These are phyloP conservation scores for Pseudozyma hubeiensis DNA, from an alignment of 1,284 basidiomycete genomes.

Conservation along the genomic window DNA sequence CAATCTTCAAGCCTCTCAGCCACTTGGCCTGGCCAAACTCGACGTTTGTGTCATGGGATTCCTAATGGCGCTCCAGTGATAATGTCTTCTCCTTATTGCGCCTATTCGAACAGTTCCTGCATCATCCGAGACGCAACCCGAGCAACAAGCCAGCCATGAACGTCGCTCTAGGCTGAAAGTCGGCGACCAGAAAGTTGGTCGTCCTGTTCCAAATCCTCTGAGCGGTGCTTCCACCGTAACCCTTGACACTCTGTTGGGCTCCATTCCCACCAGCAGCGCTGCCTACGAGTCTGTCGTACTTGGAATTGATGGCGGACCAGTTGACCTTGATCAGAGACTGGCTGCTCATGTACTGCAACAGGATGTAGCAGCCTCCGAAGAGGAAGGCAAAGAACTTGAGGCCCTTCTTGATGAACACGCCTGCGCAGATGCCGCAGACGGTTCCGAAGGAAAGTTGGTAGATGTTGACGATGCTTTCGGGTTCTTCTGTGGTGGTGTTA, in stretches of 20 bases:
- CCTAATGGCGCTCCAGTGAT: too few relatives aligned
- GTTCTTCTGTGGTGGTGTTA: constrained; percentile 59
- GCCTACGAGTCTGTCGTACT: constrained; percentile 81
- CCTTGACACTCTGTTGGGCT: constrained; percentile 68
- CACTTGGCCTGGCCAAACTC: too few relatives aligned
- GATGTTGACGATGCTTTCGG: constrained; percentile 78
- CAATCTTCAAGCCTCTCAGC: background rate
- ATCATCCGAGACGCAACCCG: constrained; percentile 72
- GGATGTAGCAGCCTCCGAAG: constrained; percentile 73
- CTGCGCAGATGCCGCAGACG: constrained; percentile 83
- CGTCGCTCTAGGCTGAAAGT: constrained; percentile 82
- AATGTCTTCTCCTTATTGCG: too few relatives aligned
- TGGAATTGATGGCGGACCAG: constrained; percentile 75
- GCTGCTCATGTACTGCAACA: constrained; percentile 65
- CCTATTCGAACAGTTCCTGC: too few relatives aligned
- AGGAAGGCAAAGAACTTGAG: constrained; percentile 83
- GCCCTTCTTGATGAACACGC: constrained; percentile 94
- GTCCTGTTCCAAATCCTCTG: constrained; percentile 78
- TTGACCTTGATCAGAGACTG: constrained; percentile 78
- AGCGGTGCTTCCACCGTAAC: constrained; percentile 71
- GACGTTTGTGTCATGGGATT: too few relatives aligned
- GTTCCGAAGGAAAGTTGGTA: constrained; percentile 90
- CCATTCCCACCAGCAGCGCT: constrained; percentile 72
- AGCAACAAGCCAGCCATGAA: constrained; percentile 72
- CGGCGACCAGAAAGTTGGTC: constrained; percentile 86